phyloP scores from a whole-genome alignment of 1,284 basidiomycete species.

The Boletus semigastroideus region DNA sequence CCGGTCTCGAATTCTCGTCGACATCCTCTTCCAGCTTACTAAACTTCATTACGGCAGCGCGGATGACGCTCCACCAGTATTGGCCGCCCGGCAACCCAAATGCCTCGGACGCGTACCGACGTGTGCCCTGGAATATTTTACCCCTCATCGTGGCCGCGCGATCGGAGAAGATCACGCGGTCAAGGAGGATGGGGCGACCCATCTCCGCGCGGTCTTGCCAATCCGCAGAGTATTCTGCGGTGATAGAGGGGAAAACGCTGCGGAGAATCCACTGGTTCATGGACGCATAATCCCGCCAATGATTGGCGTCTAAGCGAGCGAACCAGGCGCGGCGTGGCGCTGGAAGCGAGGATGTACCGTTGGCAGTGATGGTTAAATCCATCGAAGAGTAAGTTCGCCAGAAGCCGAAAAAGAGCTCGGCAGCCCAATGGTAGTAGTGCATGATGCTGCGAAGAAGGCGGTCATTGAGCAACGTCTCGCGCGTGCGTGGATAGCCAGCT shows the following conservation, averaged over 20 bases:
- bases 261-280: constrained; percentile 82
- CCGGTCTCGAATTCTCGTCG: constrained; percentile 45
- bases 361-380: constrained; percentile 60
- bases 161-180: constrained; percentile 81
- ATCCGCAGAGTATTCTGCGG: constrained; percentile 76
- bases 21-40: constrained; percentile 48
- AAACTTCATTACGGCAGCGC: constrained; percentile 71
- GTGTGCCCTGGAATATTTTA: constrained; percentile 63
- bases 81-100: constrained; percentile 68
- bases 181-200: constrained; percentile 74
- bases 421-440: constrained; percentile 84
- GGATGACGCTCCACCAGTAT: constrained; percentile 80
- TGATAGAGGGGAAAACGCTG: constrained; percentile 73
- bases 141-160: constrained; percentile 79
- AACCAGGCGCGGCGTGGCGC: constrained; percentile 74
- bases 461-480: background rate
- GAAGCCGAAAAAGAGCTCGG: constrained; percentile 85
- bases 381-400: constrained; percentile 86
- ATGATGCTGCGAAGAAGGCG: constrained; percentile 49
- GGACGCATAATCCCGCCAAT: constrained; percentile 85
- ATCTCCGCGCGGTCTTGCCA: constrained; percentile 76
- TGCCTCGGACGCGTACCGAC: constrained; percentile 72
- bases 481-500: constrained; percentile 22
- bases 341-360: constrained; percentile 69
- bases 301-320: constrained; percentile 64